These are phyloP conservation scores for Casuarina equisetifolia DNA, from an alignment of 306 rosid species.

Conservation along the genomic window DNA sequence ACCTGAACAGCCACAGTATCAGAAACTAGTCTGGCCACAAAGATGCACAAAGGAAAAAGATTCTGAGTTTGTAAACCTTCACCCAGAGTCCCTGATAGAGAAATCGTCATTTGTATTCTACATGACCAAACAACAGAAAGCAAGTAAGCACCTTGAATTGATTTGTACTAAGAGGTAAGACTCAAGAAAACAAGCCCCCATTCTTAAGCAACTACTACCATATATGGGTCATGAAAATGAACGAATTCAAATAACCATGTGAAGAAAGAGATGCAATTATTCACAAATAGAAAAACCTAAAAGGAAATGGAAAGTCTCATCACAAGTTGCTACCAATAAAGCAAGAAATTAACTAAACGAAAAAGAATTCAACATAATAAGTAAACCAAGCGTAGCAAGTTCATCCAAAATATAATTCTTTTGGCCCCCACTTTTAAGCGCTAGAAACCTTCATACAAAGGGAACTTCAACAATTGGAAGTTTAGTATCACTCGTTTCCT, in stretches of 20 bases:
- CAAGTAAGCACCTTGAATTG: constrained; percentile 31
- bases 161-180: constrained; percentile 14
- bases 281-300: background rate
- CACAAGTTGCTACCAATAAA: background rate
- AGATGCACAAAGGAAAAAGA: constrained; percentile 63
- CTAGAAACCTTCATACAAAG: background rate
- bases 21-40: constrained; percentile 61
- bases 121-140: constrained; percentile 29
- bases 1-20: constrained; percentile 56
- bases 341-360: background rate
- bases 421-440: background rate
- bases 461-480: background rate
- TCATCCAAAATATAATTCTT: background rate
- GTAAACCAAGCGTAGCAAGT: background rate
- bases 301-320: background rate
- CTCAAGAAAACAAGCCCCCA: constrained; percentile 15
- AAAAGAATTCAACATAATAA: background rate
- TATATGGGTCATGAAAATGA: constrained; percentile 21
- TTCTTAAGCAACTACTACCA: constrained; percentile 11
- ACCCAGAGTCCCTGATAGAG: constrained; percentile 39
- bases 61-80: constrained; percentile 34
- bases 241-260: constrained; percentile 10
- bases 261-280: background rate
- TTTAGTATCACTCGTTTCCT: background rate
- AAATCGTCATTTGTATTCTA: constrained; percentile 71